phyloP scores from a whole-genome alignment of 495 filamentous ascomycete species.

The Lasiosphaeria miniovina region DNA sequence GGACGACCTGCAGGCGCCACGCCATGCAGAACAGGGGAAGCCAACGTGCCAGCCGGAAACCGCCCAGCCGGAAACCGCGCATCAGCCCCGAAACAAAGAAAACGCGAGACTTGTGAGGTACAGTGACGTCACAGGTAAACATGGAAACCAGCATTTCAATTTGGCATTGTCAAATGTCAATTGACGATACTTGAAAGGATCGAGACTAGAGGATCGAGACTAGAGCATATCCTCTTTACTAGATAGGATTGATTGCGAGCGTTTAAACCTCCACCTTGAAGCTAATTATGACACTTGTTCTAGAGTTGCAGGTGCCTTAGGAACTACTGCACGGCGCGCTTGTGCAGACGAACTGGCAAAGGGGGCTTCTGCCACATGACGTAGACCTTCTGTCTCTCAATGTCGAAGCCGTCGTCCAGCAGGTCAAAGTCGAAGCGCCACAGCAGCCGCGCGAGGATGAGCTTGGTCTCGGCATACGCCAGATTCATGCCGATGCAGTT shows the following conservation, averaged over 20 bases:
- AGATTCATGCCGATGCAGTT: constrained; percentile 55
- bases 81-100: not conserved
- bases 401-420: not conserved
- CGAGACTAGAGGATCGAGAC: no score
- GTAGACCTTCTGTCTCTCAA: not conserved
- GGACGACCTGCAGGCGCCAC: not conserved
- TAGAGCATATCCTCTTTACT: no score
- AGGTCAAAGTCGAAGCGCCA: constrained; percentile 48
- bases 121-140: not conserved
- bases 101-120: not conserved
- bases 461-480: constrained; percentile 49
- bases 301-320: no score
- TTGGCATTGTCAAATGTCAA: not conserved
- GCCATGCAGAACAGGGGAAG: not conserved
- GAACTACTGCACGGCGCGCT: not conserved
- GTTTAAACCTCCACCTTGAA: no score
- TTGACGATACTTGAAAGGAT: no score
- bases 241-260: no score
- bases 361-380: not conserved
- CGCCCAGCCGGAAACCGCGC: no score
- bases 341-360: not conserved
- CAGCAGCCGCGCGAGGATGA: constrained; percentile 48
- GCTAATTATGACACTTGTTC: no score
- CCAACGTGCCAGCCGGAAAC: no score
- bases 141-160: not conserved